phyloP scores from a whole-genome alignment of 768 basidiomycete genomes.

The Psilocybe tampanensis region DNA sequence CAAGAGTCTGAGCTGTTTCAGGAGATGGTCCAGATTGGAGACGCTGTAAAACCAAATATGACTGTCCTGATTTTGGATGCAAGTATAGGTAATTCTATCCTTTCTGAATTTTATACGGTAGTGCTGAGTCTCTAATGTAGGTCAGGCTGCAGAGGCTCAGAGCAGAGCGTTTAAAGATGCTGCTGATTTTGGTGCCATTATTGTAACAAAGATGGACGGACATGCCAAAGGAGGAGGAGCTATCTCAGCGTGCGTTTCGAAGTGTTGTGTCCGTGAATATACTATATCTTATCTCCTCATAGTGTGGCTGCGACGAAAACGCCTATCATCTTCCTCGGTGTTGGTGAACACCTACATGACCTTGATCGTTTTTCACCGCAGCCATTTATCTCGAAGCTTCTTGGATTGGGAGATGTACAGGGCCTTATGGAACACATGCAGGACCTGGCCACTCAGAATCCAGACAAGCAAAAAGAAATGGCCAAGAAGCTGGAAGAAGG shows the following conservation, averaged over 20 bases:
- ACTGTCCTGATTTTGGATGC: slow-evolving; percentile 95
- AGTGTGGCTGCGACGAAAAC: slow-evolving; percentile 99
- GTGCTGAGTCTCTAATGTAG: slow-evolving; percentile 41
- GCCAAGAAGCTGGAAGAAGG: slow-evolving; percentile 97
- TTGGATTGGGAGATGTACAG: slow-evolving; percentile 96
- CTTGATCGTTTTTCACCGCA: slow-evolving; percentile 95
- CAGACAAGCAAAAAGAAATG: slow-evolving; percentile 97
- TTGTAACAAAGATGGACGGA: slow-evolving; percentile 99
- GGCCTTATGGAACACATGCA: slow-evolving; percentile 99
- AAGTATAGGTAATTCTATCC: slow-evolving; percentile 74
- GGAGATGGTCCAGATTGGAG: slow-evolving; percentile 97
- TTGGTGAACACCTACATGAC: slow-evolving; percentile 97
- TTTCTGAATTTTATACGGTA: not conserved
- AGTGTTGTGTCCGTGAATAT: not conserved
- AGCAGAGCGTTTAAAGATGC: slow-evolving; percentile 97
- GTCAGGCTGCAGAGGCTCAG: slow-evolving; percentile 97
- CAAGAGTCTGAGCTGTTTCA: slow-evolving; percentile 96
- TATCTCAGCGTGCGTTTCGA: slow-evolving; percentile 87
- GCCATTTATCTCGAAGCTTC: slow-evolving; percentile 95
- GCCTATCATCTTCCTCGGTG: slow-evolving; percentile 97
- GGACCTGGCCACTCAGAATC: slow-evolving; percentile 89
- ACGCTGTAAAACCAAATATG: slow-evolving; percentile 95
- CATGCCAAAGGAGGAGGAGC: slow-evolving; percentile 99
- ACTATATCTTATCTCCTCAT: slow-evolving; percentile 15
- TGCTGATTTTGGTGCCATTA: slow-evolving; percentile 97